These are phyloP conservation scores for Cynara cardunculus DNA, from an alignment of 129 eudicot species.

Conservation along the genomic window DNA sequence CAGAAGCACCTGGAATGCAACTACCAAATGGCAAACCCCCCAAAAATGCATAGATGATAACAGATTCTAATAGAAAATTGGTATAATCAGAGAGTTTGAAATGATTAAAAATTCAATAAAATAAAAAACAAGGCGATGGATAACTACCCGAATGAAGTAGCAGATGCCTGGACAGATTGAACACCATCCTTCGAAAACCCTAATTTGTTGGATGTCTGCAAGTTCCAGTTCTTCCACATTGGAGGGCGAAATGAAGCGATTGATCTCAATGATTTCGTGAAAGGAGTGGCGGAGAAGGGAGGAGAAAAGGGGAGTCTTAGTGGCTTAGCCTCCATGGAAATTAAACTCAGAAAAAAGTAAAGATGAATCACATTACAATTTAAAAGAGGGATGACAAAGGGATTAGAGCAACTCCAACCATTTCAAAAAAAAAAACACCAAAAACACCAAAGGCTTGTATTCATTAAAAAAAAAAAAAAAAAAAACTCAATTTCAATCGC, in stretches of 20 bases:
- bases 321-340: slow-evolving; percentile 50
- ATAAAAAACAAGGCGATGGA: neutral
- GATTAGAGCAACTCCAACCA: too few relatives aligned
- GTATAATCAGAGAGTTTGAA: neutral
- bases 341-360: neutral
- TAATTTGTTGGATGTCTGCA: slow-evolving; percentile 20
- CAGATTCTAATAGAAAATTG: neutral
- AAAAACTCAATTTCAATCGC: too few relatives aligned
- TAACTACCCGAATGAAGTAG: slow-evolving; percentile 44
- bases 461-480: too few relatives aligned
- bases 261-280: slow-evolving; percentile 17
- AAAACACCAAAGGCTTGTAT: too few relatives aligned
- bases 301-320: slow-evolving; percentile 32
- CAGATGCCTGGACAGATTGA: slow-evolving; percentile 39
- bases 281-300: neutral
- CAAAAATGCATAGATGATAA: neutral
- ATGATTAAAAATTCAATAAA: neutral
- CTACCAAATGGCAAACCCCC: neutral
- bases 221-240: slow-evolving; percentile 27
- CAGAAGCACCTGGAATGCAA: neutral
- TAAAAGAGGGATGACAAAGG: neutral
- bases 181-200: slow-evolving; percentile 17
- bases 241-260: slow-evolving; percentile 14
- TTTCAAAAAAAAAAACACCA: too few relatives aligned
- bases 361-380: neutral